Conservation (phyloP, 2,329 filamentous ascomycete species). For the Epichloe sp. region DNA sequence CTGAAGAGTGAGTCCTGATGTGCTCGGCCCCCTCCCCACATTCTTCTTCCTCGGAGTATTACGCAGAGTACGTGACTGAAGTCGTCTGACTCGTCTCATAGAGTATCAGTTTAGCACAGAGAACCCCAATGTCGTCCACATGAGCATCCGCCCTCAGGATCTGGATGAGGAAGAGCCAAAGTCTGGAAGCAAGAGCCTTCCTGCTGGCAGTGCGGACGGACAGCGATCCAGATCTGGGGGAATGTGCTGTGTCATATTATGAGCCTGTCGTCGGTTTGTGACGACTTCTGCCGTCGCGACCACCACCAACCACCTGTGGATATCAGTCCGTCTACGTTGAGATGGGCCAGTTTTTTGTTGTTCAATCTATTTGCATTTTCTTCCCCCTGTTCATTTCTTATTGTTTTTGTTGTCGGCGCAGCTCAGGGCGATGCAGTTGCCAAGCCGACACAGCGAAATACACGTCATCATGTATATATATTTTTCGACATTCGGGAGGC, state of each 20-base stretch:
- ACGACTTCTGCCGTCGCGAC: background rate
- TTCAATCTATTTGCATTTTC: background rate
- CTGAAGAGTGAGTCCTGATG: conserved; percentile 55
- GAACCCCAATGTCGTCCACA: conserved; percentile 77
- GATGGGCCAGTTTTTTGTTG: background rate
- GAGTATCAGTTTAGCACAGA: conserved; percentile 69
- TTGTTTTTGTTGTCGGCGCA: too few relatives aligned
- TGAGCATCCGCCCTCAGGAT: conserved; percentile 82
- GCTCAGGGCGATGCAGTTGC: background rate
- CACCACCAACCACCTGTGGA: background rate
- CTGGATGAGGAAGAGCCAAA: conserved; percentile 70
- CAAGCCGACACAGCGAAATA: background rate
- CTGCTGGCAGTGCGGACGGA: conserved; percentile 28
- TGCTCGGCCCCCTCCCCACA: background rate
- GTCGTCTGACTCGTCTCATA: conserved; percentile 21
- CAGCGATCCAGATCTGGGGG: conserved; percentile 28
- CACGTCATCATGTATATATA: background rate
- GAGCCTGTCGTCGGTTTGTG: conserved; percentile 8
- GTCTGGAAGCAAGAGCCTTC: conserved; percentile 40
- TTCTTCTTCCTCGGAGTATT: background rate
- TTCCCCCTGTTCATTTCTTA: background rate
- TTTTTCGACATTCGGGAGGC: background rate
- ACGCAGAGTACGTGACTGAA: background rate
- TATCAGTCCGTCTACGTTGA: background rate
- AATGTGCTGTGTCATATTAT: conserved; percentile 39